Evolutionary conservation across 169 alveolate genomes (phyloP).

Genomic region (Eimeria sp.): DNA sequence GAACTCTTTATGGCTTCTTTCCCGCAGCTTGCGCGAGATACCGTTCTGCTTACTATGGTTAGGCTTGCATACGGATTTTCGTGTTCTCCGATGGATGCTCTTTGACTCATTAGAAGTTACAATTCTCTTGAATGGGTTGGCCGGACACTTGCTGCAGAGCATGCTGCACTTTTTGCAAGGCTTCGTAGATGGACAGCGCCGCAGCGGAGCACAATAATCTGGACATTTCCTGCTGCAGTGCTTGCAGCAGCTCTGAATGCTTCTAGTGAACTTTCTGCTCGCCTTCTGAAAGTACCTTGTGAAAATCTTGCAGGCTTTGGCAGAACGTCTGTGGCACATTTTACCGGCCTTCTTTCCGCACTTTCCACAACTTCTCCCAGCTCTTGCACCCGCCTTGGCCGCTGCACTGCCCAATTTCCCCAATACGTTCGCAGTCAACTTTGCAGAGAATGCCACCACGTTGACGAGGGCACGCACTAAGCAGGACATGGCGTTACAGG

Average conservation of each 20-base stretch:
- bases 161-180: background rate
- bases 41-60: background rate
- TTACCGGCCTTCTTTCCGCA: slow-evolving; percentile 27
- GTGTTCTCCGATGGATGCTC: background rate
- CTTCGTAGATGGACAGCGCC: background rate
- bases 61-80: background rate
- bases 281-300: background rate
- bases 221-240: background rate
- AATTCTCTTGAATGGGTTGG: background rate
- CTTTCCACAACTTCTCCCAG: slow-evolving; percentile 6
- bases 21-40: background rate
- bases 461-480: slow-evolving; percentile 30
- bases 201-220: background rate
- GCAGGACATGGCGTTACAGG: slow-evolving; percentile 23
- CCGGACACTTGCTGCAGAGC: background rate
- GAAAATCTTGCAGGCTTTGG: background rate
- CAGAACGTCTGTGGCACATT: slow-evolving; percentile 1
- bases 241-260: background rate
- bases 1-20: background rate
- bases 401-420: background rate
- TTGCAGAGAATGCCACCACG: slow-evolving; percentile 21
- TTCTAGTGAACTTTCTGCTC: background rate
- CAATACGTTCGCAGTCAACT: background rate
- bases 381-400: background rate
- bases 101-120: background rate